phyloP scores from a whole-genome alignment of 768 basidiomycete genomes.

The Leccinum incarnatum region DNA sequence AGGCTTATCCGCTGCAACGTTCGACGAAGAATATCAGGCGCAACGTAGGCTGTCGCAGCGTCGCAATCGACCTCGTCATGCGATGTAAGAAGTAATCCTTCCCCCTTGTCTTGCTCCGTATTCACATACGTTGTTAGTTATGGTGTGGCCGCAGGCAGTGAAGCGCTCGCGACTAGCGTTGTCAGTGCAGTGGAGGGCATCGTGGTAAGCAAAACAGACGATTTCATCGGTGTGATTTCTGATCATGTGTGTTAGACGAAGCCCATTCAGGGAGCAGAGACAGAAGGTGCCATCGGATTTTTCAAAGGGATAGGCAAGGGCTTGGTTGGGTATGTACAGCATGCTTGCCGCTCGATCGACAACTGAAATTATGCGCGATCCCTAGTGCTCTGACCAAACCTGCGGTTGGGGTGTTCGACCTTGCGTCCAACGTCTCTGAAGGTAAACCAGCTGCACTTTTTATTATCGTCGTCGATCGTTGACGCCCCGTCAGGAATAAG shows the following conservation, averaged over 20 bases:
- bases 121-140: constrained; percentile 50
- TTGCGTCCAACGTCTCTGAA: constrained; percentile 92
- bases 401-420: constrained; percentile 93
- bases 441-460: constrained; percentile 42
- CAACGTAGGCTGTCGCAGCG: constrained; percentile 84
- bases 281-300: constrained; percentile 91
- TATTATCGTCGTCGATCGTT: neutral
- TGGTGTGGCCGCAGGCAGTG: constrained; percentile 93
- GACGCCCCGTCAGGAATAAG: constrained; percentile 68
- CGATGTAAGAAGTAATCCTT: constrained; percentile 56
- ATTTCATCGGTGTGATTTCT: neutral
- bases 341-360: neutral
- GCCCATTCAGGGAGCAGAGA: constrained; percentile 94
- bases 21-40: constrained; percentile 94
- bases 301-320: constrained; percentile 98
- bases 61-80: constrained; percentile 93
- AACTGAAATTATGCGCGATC: neutral
- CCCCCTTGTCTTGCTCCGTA: neutral
- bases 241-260: constrained; percentile 62
- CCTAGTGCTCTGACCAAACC: constrained; percentile 90
- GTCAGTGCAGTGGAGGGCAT: constrained; percentile 97
- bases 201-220: constrained; percentile 51
- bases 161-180: constrained; percentile 90
- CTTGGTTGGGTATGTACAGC: constrained; percentile 70
- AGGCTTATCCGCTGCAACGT: constrained; percentile 95